Evolutionary conservation across 2,329 filamentous ascomycete genomes (phyloP), one percentile per base, ranked within the genome.

Genomic region (Biscogniauxia mediterranea): DNA sequence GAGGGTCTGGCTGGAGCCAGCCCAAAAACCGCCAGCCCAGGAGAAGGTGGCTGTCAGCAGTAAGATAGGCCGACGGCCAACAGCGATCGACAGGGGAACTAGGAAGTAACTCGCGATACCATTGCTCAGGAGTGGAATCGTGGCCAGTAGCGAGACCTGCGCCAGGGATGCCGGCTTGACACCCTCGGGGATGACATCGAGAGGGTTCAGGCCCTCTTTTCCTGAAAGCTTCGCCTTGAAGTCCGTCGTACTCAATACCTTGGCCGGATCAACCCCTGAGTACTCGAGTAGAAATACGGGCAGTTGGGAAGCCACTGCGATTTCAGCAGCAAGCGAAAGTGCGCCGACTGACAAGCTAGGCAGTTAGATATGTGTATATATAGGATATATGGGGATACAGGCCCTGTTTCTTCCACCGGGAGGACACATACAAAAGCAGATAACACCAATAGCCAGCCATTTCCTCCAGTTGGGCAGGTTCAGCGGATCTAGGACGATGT

Each of bases 1-100:
- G 1, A 77, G 62, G 1, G 68, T 65, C 1, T 65, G 66, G 54
- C 74, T 76, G 26, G 73, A 62, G 1, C 71, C 75, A 0, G 76
- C 76, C 71, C 74, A 75, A 46, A 78, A 55, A 2, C 75, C 76
- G 3, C 76, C 76, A 1, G 66, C 66, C 72, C 75, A 76, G 5
- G 73, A 73, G 49, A 72, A 68, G 1, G 69, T 67, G 1, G 72
- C 72, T 0, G 73, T 70, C 15, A 76, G 56, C 6, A 78, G 66
- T 17, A 78, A 63, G 4, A 77, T 71, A 0, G 75, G 75, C 1
- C 76, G 70, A 13, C 76, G 73, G 5, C 76, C 76, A 26, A 76
- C 65, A 52, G 69, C 74, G 15, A 73, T 73, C 1, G 75, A 76
- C n/a, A 78, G 66, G 8, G 76, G 75, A 1, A 77, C 70, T n/a